These are phyloP conservation scores for Ziziphus jujuba DNA, from an alignment of 306 rosid species.

Conservation along the genomic window DNA sequence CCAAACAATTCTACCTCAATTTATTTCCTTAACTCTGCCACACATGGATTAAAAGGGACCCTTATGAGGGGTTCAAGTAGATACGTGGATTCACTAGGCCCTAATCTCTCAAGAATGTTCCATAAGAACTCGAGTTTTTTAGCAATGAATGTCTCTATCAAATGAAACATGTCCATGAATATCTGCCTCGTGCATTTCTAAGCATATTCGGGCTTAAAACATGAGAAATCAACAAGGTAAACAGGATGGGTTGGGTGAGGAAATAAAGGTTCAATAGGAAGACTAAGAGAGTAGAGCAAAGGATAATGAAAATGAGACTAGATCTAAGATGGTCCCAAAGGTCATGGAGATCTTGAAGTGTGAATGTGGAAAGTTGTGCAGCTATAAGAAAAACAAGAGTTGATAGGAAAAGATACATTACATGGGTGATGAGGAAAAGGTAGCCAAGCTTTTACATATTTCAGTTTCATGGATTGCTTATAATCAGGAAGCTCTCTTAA, in stretches of 20 bases:
- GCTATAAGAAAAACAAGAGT: constrained; percentile 37
- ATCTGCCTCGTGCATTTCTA: constrained; percentile 48
- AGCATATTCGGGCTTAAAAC: constrained; percentile 61
- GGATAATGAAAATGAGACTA: constrained; percentile 44
- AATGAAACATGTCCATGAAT: constrained; percentile 47
- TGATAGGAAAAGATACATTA: constrained; percentile 45
- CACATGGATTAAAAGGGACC: constrained; percentile 55
- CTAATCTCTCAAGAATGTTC: constrained; percentile 60
- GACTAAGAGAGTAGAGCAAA: constrained; percentile 46
- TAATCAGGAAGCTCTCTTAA: constrained; percentile 47
- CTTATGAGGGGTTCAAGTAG: constrained; percentile 57
- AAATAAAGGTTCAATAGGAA: constrained; percentile 50
- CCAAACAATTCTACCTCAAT: constrained; percentile 62
- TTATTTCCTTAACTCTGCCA: constrained; percentile 63
- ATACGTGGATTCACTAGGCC: constrained; percentile 62
- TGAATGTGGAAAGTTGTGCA: constrained; percentile 46
- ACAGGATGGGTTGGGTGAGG: constrained; percentile 45
- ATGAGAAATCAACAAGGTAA: constrained; percentile 61
- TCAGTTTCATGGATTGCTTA: constrained; percentile 54
- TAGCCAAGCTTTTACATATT: constrained; percentile 65
- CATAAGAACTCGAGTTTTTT: constrained; percentile 51
- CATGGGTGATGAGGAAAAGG: constrained; percentile 58
- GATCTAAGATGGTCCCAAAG: constrained; percentile 51
- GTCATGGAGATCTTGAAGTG: constrained; percentile 41
- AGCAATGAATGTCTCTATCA: constrained; percentile 40